A percentile compares a stretch with the other conserved stretches of the same genome.
Conservation (phyloP, 306 rosid species). For the Dalbergia cochinchinensis region DNA sequence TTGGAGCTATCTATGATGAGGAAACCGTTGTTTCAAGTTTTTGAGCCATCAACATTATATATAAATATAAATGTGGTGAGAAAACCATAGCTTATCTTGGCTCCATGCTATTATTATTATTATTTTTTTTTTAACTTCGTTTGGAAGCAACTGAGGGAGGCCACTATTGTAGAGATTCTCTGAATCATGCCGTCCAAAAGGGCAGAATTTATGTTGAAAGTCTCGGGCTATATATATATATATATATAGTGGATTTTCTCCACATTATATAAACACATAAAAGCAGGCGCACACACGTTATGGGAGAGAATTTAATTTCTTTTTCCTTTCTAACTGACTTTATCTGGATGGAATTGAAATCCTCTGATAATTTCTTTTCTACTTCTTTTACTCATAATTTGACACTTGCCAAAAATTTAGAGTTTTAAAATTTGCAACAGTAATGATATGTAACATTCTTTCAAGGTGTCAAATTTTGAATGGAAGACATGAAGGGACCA, state of each 20-base stretch:
- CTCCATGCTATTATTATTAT: constrained; percentile 19
- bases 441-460: neutral
- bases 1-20: constrained; percentile 33
- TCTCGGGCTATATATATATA: neutral
- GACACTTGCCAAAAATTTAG: neutral
- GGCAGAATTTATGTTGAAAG: constrained; percentile 36
- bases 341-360: neutral
- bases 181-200: constrained; percentile 47
- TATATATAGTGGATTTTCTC: too few relatives aligned
- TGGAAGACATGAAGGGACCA: neutral
- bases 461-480: neutral
- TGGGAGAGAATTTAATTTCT: neutral
- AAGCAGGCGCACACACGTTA: neutral
- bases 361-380: neutral
- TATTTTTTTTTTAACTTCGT: constrained; percentile 24
- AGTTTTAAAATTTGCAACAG: too few relatives aligned
- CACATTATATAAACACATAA: too few relatives aligned
- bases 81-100: constrained; percentile 5
- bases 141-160: constrained; percentile 59
- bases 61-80: constrained; percentile 25
- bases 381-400: neutral
- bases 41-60: constrained; percentile 23
- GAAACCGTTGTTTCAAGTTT: constrained; percentile 33
- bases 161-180: constrained; percentile 38
- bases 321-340: neutral